A percentile compares a stretch with the other conserved stretches of the same genome.
Conservation (phyloP, 78 protist genomes). For the Chrysochromulina parva region DNA sequence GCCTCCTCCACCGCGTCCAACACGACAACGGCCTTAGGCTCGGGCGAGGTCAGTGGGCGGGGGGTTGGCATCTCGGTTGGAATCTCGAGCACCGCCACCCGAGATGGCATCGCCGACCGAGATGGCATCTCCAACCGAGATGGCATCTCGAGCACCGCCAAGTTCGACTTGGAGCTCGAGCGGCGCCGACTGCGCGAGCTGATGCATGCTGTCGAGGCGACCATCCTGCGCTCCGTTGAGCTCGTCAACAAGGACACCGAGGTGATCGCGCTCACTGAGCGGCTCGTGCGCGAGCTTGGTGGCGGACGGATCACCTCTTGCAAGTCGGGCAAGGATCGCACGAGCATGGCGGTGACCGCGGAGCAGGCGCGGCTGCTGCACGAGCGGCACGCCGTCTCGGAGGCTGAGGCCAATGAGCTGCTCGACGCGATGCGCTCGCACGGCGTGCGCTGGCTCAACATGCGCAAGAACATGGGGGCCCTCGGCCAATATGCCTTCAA, state of each 20-base stretch:
- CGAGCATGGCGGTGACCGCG: slow-evolving; percentile 9
- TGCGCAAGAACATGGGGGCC: neutral
- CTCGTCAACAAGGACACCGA: neutral
- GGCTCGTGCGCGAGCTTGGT: neutral
- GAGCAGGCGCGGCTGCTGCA: neutral
- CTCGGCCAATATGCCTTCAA: neutral
- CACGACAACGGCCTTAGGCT: too few relatives aligned
- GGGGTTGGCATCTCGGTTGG: too few relatives aligned
- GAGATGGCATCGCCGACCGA: too few relatives aligned
- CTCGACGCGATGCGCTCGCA: neutral
- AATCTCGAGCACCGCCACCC: too few relatives aligned
- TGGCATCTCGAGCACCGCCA: too few relatives aligned
- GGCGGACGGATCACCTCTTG: slow-evolving; percentile 25
- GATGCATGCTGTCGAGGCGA: neutral
- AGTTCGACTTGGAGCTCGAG: too few relatives aligned
- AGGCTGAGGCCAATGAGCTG: neutral
- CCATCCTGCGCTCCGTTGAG: neutral
- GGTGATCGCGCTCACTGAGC: neutral
- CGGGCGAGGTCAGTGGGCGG: too few relatives aligned
- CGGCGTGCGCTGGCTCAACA: slow-evolving; percentile 8
- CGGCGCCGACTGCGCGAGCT: neutral
- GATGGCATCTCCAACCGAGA: too few relatives aligned
- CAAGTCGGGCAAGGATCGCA: slow-evolving; percentile 11
- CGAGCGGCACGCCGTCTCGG: neutral
- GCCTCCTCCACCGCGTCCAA: too few relatives aligned